Evolutionary conservation across 257 asterid species (phyloP).

Genomic region (Nicotiana otophora): DNA sequence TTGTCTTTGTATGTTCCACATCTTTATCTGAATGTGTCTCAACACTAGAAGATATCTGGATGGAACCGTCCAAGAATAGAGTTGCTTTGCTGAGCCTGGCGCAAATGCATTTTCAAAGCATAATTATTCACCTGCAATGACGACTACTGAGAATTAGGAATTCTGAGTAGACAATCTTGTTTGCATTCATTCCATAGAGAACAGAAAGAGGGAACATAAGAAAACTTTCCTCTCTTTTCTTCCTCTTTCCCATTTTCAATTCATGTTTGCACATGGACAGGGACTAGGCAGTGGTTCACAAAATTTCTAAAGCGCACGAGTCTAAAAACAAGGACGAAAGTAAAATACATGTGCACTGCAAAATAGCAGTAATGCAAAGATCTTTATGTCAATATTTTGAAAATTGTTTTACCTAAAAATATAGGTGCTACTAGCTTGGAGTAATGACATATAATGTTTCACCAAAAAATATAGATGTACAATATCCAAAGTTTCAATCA

Average conservation of each 20-base stretch:
- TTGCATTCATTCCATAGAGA: not conserved
- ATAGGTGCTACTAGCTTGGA: not conserved
- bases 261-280: not conserved
- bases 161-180: not conserved
- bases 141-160: not conserved
- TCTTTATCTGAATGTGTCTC: not conserved
- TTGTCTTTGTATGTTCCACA: not conserved
- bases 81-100: constrained; percentile 56
- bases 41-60: constrained; percentile 56
- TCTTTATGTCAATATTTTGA: not conserved
- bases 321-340: not conserved
- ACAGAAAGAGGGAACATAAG: not conserved
- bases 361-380: not conserved
- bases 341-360: not conserved
- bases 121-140: constrained; percentile 66
- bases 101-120: constrained; percentile 61
- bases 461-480: not conserved
- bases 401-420: not conserved
- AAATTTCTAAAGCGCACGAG: not conserved
- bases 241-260: no score
- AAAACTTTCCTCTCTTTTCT: not conserved
- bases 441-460: not conserved
- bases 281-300: not conserved
- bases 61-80: constrained; percentile 57
- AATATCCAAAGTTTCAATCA: not conserved